Base-by-base conservation (phyloP, 352 stramenopile genomes). In the Phytophthora foliorum region DNA sequence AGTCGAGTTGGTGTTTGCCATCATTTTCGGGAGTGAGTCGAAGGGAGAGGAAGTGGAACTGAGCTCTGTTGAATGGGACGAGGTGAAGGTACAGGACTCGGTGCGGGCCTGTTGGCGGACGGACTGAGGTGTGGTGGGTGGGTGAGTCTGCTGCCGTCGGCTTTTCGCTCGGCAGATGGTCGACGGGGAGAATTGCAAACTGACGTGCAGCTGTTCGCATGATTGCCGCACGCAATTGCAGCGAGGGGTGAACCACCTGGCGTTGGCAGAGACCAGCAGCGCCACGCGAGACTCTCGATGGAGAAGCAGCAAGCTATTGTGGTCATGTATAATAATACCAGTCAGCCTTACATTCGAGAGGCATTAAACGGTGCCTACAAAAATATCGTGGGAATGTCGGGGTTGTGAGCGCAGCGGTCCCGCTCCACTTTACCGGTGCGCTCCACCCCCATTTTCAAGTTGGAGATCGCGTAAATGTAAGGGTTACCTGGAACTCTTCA, bases 151-250 rank as follows among this genome's bases (percentile, higher is more conserved):
- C 66, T 72, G 60, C 25, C 61, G 60, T 75, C 72, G 66, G 60
- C 64, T 75, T 67, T 75, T 75, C 60, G 57, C 57, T 65, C 31
- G 41, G 61, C 62, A 79, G 61, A 69, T 69, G 66, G 57, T 72
- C 38, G 55, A 46, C 51, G 42, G 32, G 52, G 75, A 69, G 63
- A 77, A 88, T 88, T 80, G 81, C 81, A 88, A 86, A 87, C 81
- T 90, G 77, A 69, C 70, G 59, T 67, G 41, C 62, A 63, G 61
- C 41, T 73, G 67, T 55, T 74, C 57, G 69, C 77, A 77, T 79
- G 67, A 79, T 77, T 79, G 77, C 80, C 76, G 48, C 59, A 58
- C 60, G 65, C 73, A 75, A 72, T 74, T 80, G 69, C 66, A 57
- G 45, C 49, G 31, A 70, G 75, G 42, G 49, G 65, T 70, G 53